These are phyloP conservation scores for Thymus mandschuricus DNA, from an alignment of 257 asterid species.

Conservation along the genomic window DNA sequence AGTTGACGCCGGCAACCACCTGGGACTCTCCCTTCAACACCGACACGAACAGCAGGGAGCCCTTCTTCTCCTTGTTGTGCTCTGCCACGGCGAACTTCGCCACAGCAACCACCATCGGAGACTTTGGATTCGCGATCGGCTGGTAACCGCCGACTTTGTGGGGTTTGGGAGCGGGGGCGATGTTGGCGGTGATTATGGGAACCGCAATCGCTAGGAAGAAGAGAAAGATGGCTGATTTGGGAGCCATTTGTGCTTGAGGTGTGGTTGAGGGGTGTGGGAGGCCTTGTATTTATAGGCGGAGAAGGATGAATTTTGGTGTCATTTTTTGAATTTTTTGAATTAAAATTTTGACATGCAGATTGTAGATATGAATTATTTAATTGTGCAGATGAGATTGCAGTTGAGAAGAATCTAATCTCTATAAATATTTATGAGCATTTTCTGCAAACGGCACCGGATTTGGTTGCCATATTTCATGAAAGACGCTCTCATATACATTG, in stretches of 20 bases:
- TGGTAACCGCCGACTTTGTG: slow-evolving; percentile 30
- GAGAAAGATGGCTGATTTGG: background rate
- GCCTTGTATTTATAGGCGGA: background rate
- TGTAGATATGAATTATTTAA: background rate
- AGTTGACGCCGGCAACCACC: slow-evolving; percentile 48
- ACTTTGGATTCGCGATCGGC: slow-evolving; percentile 35
- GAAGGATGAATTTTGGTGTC: background rate
- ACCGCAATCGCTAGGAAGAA: background rate
- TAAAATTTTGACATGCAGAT: background rate
- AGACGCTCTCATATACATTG: too few relatives aligned
- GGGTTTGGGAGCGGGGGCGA: background rate
- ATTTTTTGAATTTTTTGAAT: background rate
- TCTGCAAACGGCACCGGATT: too few relatives aligned
- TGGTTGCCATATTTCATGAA: too few relatives aligned
- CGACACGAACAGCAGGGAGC: slow-evolving; percentile 26
- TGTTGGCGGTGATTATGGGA: background rate
- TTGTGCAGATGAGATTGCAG: background rate
- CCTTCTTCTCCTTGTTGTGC: slow-evolving; percentile 35
- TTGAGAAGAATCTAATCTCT: too few relatives aligned
- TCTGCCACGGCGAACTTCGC: slow-evolving; percentile 46
- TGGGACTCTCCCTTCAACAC: slow-evolving; percentile 45
- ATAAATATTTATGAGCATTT: too few relatives aligned
- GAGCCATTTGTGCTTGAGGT: background rate
- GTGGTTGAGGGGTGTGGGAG: background rate
- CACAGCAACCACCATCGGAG: slow-evolving; percentile 27